A percentile compares a stretch with the other conserved stretches of the same genome.
Evolutionary conservation across 75 land plant species (phyloP).

Genomic region (Adiantum capillusveneris): DNA sequence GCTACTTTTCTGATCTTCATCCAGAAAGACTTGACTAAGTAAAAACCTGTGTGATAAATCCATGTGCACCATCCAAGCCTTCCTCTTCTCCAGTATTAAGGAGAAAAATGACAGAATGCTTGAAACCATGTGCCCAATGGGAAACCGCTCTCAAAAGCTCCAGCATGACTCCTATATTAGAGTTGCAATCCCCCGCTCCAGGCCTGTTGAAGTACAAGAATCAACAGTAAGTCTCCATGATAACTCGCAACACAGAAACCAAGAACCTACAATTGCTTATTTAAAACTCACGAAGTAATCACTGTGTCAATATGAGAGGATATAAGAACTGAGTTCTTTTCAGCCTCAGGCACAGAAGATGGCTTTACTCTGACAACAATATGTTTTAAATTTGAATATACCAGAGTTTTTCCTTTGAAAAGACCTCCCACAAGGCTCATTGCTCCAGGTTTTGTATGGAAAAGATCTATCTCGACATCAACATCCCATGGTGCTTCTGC

Average conservation of each 20-base stretch:
- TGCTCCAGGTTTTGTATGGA: slow-evolving; percentile 60
- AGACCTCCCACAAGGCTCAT: slow-evolving; percentile 50
- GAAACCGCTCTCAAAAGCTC: slow-evolving; percentile 90
- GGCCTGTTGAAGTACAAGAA: slow-evolving; percentile 32
- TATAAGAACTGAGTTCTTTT: slow-evolving; percentile 72
- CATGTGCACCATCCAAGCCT: slow-evolving; percentile 93
- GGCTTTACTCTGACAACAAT: slow-evolving; percentile 69
- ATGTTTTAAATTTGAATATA: slow-evolving; percentile 72
- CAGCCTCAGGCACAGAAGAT: slow-evolving; percentile 57
- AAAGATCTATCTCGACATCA: slow-evolving; percentile 69
- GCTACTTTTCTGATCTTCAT: too few relatives aligned
- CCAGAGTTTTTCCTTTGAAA: slow-evolving; percentile 70
- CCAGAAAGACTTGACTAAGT: too few relatives aligned
- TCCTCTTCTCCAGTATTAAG: slow-evolving; percentile 98
- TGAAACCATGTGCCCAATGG: slow-evolving; percentile 94
- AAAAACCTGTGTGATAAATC: slow-evolving; percentile 98
- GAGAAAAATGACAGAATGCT: slow-evolving; percentile 70
- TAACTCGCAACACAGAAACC: background rate
- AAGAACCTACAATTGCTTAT: background rate
- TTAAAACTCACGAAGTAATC: slow-evolving; percentile 58
- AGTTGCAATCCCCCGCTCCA: slow-evolving; percentile 98
- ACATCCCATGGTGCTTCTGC: slow-evolving; percentile 68
- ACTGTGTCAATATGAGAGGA: slow-evolving; percentile 99
- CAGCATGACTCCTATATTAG: slow-evolving; percentile 91
- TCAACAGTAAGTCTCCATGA: background rate